A percentile compares a stretch with the other conserved stretches of the same genome.
phyloP scores from a whole-genome alignment of 192 early-diverging fungal species.

The Gryganskiella cystojenkinii region DNA sequence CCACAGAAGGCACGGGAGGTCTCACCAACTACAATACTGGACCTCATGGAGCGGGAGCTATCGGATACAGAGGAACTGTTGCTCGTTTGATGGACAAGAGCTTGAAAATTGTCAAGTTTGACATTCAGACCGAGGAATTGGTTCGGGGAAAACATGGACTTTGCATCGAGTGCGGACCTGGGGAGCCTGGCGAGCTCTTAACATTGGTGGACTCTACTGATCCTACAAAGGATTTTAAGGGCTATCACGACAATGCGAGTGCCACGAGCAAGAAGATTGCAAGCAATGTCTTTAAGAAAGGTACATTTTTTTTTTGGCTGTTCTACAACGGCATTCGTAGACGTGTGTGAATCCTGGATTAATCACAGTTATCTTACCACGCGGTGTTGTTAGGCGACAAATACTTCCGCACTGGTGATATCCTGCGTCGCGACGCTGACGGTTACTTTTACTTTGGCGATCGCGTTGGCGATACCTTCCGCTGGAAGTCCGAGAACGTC shows the following conservation, averaged over 20 bases:
- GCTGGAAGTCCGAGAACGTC: constrained; percentile 77
- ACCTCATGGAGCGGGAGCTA: constrained; percentile 64
- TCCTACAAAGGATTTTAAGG: constrained; percentile 29
- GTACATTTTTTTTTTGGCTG: too few relatives aligned
- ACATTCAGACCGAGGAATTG: constrained; percentile 64
- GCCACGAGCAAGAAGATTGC: constrained; percentile 66
- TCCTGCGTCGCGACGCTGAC: constrained; percentile 59
- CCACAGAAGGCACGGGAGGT: constrained; percentile 68
- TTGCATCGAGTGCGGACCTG: constrained; percentile 53
- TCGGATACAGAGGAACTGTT: constrained; percentile 64
- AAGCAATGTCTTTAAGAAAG: constrained; percentile 67
- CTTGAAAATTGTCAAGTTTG: constrained; percentile 62
- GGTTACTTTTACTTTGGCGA: constrained; percentile 74
- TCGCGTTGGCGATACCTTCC: constrained; percentile 77
- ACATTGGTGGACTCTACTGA: constrained; percentile 15
- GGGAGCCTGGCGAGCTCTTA: constrained; percentile 68
- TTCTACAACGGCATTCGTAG: too few relatives aligned
- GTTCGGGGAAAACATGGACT: constrained; percentile 62
- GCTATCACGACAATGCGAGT: constrained; percentile 60
- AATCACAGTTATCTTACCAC: too few relatives aligned
- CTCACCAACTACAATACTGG: constrained; percentile 62
- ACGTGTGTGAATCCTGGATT: too few relatives aligned
- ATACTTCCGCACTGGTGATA: constrained; percentile 73
- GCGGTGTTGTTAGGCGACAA: constrained; percentile 53
- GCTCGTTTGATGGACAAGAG: constrained; percentile 28